Evolutionary conservation across 768 basidiomycete species (phyloP), one percentile per base, ranked within the genome.

Genomic region (Leccinum rimulosum): DNA sequence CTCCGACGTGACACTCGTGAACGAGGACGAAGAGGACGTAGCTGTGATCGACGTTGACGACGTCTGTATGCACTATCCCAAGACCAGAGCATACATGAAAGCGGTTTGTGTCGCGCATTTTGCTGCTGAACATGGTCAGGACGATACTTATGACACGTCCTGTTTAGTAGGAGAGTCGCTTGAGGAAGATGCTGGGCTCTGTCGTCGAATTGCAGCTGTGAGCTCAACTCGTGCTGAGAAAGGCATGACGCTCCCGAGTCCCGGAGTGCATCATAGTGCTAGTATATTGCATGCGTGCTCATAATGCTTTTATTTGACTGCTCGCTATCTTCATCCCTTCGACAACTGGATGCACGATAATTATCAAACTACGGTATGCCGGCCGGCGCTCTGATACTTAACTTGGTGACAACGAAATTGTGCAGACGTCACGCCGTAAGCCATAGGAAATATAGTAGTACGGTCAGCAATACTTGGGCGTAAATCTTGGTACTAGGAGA

Each of bases 1-100:
- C 52, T 72, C 71, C 1, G 71, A 73, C 19, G 27, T 53, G 60
- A 72, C 72, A 2, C 73, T 72, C 31, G 70, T 74, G 38, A 63
- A 64, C 52, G 66, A 67, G 15, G 66, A 67, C 50, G 64, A 64
- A 4, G 60, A 58, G 5, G 52, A 59, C 5, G 52, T 63, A 40
- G 51, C 9, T 1, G 19, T 50, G 31, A 33, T 61, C 55, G 62
- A 72, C 49, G 25, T 67, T 6, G 64, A 66, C 38, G 65, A 61
- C 6, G 50, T 74, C 14, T 56, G 61, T 33, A 36, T 4, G 31
- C 65, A 47, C 12, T 74, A 72, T 33, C 57, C 63, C 25, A 17
- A 58, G 11, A 64, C 61, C 2, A 60, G 63, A 8, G 62, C 64
- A 25, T 30, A 38, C 5, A 58, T 68, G 54, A 72, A 70, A 55